A percentile compares a stretch with the other conserved stretches of the same genome.
These are phyloP conservation scores for Rhizopogon vinicolor DNA, from an alignment of 768 basidiomycete genomes.

Conservation along the genomic window DNA sequence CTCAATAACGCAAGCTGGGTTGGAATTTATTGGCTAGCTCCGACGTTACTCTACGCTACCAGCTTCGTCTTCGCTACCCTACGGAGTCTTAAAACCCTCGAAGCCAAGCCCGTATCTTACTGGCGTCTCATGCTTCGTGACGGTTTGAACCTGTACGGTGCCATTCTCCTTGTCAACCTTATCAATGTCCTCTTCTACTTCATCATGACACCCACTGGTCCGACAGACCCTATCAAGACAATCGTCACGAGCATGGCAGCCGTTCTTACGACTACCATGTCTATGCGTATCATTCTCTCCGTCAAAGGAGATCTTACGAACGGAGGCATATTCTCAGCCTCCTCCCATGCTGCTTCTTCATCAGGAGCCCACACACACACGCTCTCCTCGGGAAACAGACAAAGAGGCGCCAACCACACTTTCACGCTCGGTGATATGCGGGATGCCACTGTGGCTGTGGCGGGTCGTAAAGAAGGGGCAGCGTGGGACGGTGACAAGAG, in stretches of 20 bases:
- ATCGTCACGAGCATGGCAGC: slow-evolving; percentile 85
- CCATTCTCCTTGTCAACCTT: slow-evolving; percentile 78
- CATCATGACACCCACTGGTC: slow-evolving; percentile 62
- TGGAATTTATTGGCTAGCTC: slow-evolving; percentile 79
- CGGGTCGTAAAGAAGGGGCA: slow-evolving; percentile 41
- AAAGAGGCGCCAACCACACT: slow-evolving; percentile 19
- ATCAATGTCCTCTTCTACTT: slow-evolving; percentile 87
- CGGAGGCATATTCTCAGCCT: slow-evolving; percentile 68
- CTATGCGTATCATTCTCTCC: slow-evolving; percentile 79
- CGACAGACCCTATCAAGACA: slow-evolving; percentile 67
- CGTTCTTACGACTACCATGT: slow-evolving; percentile 85
- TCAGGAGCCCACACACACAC: slow-evolving; percentile 49
- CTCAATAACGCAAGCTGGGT: slow-evolving; percentile 64
- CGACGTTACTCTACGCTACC: slow-evolving; percentile 57
- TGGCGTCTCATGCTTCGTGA: slow-evolving; percentile 93
- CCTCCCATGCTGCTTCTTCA: slow-evolving; percentile 34
- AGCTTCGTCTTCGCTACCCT: slow-evolving; percentile 20
- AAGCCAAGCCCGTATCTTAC: slow-evolving; percentile 47
- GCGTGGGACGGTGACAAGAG: slow-evolving; percentile 32
- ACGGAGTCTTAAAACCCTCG: slow-evolving; percentile 19
- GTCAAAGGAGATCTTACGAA: slow-evolving; percentile 71
- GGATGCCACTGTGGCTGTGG: slow-evolving; percentile 47
- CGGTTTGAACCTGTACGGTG: slow-evolving; percentile 80
- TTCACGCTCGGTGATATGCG: slow-evolving; percentile 49
- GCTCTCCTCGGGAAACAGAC: slow-evolving; percentile 22